phyloP scores from a whole-genome alignment of 2,329 filamentous ascomycete species.

The Blastomyces gilchristii region DNA sequence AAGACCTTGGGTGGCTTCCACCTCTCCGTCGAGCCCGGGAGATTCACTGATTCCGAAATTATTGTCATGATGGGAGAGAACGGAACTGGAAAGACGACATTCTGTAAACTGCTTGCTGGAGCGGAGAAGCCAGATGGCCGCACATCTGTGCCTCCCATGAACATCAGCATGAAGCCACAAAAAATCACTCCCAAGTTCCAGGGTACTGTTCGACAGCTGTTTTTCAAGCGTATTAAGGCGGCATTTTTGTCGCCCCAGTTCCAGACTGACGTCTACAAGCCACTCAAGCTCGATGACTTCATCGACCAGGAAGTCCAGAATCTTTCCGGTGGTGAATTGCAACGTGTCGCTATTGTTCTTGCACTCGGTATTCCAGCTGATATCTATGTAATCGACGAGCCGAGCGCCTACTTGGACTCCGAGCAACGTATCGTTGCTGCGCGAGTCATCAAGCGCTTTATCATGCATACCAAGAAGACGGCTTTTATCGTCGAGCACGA shows the following conservation, averaged over 20 bases:
- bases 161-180: constrained; percentile 98
- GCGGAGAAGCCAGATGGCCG: constrained; percentile 80
- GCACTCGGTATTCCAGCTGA: constrained; percentile 93
- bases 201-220: constrained; percentile 90
- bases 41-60: constrained; percentile 96
- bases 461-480: constrained; percentile 99
- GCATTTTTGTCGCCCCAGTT: constrained; percentile 95
- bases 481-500: constrained; percentile 99
- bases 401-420: constrained; percentile 92
- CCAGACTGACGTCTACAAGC: constrained; percentile 99
- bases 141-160: constrained; percentile 76
- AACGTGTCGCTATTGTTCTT: constrained; percentile 95
- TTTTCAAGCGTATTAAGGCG: constrained; percentile 99
- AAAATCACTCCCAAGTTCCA: constrained; percentile 98
- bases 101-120: constrained; percentile 92
- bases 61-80: constrained; percentile 99
- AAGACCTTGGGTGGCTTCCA: constrained; percentile 88
- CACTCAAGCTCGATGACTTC: constrained; percentile 97
- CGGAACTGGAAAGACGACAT: constrained; percentile 97
- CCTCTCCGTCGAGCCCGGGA: constrained; percentile 67
- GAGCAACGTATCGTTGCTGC: constrained; percentile 98
- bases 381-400: constrained; percentile 97
- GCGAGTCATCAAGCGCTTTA: constrained; percentile 98
- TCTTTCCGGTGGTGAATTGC: constrained; percentile 96
- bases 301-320: constrained; percentile 99